Evolutionary conservation across 2,329 filamentous ascomycete species (phyloP).

Genomic region (Colletotrichum horii): DNA sequence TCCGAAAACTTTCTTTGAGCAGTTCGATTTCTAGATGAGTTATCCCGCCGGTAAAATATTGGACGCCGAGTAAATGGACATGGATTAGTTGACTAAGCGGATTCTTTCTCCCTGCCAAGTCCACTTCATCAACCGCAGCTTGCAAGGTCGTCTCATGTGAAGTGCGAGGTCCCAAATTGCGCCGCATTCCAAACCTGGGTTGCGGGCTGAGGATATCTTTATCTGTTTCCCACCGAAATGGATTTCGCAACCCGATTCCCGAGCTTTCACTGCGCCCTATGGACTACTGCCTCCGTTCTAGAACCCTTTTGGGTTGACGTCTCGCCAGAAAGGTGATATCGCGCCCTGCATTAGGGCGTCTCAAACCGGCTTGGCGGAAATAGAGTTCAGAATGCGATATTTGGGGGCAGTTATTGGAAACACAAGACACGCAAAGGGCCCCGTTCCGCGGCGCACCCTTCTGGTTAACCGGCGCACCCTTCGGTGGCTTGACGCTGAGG

Average conservation of each 20-base stretch:
- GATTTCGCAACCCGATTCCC: not conserved
- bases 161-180: not conserved
- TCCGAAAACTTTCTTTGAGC: not conserved
- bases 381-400: not conserved
- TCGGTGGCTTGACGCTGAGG: too few relatives aligned
- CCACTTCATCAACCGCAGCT: not conserved
- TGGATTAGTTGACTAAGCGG: not conserved
- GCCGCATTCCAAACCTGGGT: not conserved
- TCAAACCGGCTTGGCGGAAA: conserved; percentile 1
- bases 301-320: not conserved
- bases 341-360: conserved; percentile 6
- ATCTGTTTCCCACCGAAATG: not conserved
- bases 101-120: not conserved
- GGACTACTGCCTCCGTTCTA: not conserved
- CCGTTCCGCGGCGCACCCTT: too few relatives aligned
- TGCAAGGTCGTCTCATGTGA: not conserved
- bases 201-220: not conserved
- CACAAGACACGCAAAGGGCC: not conserved
- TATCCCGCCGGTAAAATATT: not conserved
- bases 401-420: conserved; percentile 1
- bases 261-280: not conserved
- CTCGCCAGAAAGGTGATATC: conserved; percentile 10
- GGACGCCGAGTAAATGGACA: not conserved
- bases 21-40: not conserved
- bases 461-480: too few relatives aligned